These are phyloP conservation scores for Trametes punicea DNA, from an alignment of 768 basidiomycete genomes.

Conservation along the genomic window DNA sequence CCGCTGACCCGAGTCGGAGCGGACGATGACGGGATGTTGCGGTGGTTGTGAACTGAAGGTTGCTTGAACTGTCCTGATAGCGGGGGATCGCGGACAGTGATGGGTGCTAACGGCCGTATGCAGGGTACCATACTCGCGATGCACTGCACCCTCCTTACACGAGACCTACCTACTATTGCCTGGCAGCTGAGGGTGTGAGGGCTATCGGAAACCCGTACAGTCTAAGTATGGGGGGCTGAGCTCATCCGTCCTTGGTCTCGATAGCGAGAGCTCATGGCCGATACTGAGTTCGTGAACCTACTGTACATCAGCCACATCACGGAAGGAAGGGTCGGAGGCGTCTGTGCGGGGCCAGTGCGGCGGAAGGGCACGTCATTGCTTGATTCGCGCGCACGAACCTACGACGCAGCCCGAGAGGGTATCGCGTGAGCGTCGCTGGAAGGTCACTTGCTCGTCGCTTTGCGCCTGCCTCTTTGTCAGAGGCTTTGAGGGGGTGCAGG, in stretches of 20 bases:
- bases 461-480: not conserved
- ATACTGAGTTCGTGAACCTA: no score
- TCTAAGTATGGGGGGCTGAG: not conserved
- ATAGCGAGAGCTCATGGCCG: no score
- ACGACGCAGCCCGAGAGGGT: not conserved
- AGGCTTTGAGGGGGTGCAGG: not conserved
- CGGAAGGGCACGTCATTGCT: not conserved
- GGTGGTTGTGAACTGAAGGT: no score
- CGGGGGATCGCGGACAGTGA: no score
- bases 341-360: not conserved
- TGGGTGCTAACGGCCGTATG: no score
- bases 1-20: no score
- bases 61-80: no score
- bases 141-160: no score
- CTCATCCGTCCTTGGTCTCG: no score
- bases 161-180: no score
- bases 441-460: not conserved
- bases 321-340: not conserved
- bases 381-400: not conserved
- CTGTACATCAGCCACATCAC: not conserved
- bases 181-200: not conserved
- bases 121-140: no score
- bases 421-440: not conserved
- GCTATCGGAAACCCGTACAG: not conserved
- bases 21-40: no score